Base-by-base conservation (phyloP, 768 basidiomycete species). In the Leccinum rimulosum region DNA sequence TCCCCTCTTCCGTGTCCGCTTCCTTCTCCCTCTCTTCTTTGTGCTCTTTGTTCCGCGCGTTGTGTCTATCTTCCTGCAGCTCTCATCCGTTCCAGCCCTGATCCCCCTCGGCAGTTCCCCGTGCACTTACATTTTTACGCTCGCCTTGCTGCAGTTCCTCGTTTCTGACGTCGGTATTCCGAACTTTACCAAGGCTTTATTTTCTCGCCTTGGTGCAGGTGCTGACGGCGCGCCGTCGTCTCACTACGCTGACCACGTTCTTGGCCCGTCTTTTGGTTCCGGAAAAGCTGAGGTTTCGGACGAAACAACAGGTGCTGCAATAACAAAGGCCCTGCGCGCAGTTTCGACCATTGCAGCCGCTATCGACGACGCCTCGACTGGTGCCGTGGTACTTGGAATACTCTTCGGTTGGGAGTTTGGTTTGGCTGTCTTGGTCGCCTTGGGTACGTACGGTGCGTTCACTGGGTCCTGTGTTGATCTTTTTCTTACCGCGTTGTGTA, bases 171-270 rank as follows among this genome's bases (percentile, higher is more conserved):
- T 89, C 25, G 93, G 93, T 27, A 74, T 96, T 28, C 74, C 81
- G 25, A 89, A 88, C 35, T 73, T 93, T 50, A 83, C 83, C 49
- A 83, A 86, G 70, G 81, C 81, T 30, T 78, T 93, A 3, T 95
- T 93, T 90, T 82, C 88, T 2, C 91, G 93, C 2, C 89, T 98
- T 47, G 89, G 93, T 83, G 92, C 93, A 73, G 91, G 86, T 70
- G 91, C 90, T 0, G 92, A 95, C 69, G 76, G 87, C 66, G 83
- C 84, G 82, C 62, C 58, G 75, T 67, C 47, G 3, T 56, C 54
- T 47, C 77, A 95, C 54, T 89, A 92, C 11, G 92, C 91, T 74
- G 84, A 94, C 59, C 95, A 96, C 66, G 75, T 98, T 2, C 79
- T 98, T 10, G 90, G 92, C 61, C 83, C 97, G 4, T 91, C 91